A percentile compares a stretch with the other conserved stretches of the same genome.
Evolutionary conservation across 1,284 basidiomycete genomes (phyloP).

Genomic region (Volvariella surrecta): DNA sequence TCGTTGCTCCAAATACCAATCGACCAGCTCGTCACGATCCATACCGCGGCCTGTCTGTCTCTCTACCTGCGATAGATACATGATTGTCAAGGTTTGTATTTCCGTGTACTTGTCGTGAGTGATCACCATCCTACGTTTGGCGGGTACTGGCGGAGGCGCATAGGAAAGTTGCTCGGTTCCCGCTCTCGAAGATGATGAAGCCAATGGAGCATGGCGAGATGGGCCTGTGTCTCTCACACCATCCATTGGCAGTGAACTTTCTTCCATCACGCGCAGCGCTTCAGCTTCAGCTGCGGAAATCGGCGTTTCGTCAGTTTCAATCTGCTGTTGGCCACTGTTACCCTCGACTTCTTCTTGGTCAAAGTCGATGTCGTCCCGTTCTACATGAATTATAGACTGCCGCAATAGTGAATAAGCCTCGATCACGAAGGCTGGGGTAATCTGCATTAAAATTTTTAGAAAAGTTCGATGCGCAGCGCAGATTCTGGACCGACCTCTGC

Average conservation of each 20-base stretch:
- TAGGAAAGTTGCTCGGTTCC: conserved; percentile 23
- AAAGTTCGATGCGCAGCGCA: neutral
- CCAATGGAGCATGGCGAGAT: conserved; percentile 20
- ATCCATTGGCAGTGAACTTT: conserved; percentile 38
- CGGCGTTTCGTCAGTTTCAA: conserved; percentile 51
- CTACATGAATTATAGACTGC: conserved; percentile 98
- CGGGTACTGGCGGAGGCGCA: conserved; percentile 27
- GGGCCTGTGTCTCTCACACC: conserved; percentile 18
- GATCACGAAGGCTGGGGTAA: conserved; percentile 87
- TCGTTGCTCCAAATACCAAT: conserved; percentile 92
- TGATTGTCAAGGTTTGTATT: conserved; percentile 82
- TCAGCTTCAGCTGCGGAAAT: conserved; percentile 50
- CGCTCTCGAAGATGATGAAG: conserved; percentile 31
- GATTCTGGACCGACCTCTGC: conserved; percentile 50
- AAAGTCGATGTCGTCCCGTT: conserved; percentile 97
- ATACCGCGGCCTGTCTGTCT: conserved; percentile 70
- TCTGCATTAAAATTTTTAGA: conserved; percentile 33
- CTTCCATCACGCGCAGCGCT: conserved; percentile 52
- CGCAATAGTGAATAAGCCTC: conserved; percentile 92
- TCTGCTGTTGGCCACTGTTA: conserved; percentile 9
- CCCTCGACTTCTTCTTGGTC: conserved; percentile 74
- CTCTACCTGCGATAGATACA: conserved; percentile 79
- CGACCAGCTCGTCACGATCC: conserved; percentile 84
- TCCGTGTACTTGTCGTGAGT: conserved; percentile 93
- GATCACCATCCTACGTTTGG: conserved; percentile 81